Evolutionary conservation across 176 grass and related monocot genomes (phyloP), one percentile per base, ranked within the genome.

Genomic region (Elymus sibiricus): DNA sequence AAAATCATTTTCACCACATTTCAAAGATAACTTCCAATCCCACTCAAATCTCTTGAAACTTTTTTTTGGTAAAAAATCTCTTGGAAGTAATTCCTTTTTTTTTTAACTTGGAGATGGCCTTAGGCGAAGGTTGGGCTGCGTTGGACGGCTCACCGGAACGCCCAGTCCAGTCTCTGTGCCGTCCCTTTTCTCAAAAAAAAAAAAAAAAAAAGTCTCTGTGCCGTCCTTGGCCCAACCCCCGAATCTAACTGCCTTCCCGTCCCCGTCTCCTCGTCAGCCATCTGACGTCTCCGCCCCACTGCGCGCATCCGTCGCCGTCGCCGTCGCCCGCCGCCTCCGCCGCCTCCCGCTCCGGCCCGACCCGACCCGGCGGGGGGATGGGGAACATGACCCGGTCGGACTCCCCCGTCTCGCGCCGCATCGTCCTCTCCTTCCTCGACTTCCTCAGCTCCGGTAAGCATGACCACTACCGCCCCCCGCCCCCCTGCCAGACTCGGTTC

Each of bases 391-490:
- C 89, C 55, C 69, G 87, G 4, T 88, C 91, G 2, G 90, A 97
- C 86, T 97, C 91, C 15, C 94, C 91, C 65, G 77, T 87, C 17
- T 91, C 83, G 22, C 92, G 92, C 43, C 89, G 87, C 58, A 78
- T 97, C 94, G 87, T 94, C 27, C 82, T 83, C 87, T 80, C 94
- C 38, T 97, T 97, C 91, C 42, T 97, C 60, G 91, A 94, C 76
- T 97, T 97, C 80, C 92, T 97, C 64, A 88, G 79, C 72, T 97
- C 94, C 22, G 94, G 94, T 97, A 49, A 22, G 87, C 93, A n/a
- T 13, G 34, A 5, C 25, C 10, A 44, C 21, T 9, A 10, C 14
- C 28, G 40, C 34, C 10, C 34, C 7, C 13, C n/a, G 9, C 53
- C 22, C 58, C 3, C 24, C 32, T 25, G 32, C 16, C 37, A 3